phyloP scores from a whole-genome alignment of 2,329 filamentous ascomycete species.

The Colletotrichum noveboracense region DNA sequence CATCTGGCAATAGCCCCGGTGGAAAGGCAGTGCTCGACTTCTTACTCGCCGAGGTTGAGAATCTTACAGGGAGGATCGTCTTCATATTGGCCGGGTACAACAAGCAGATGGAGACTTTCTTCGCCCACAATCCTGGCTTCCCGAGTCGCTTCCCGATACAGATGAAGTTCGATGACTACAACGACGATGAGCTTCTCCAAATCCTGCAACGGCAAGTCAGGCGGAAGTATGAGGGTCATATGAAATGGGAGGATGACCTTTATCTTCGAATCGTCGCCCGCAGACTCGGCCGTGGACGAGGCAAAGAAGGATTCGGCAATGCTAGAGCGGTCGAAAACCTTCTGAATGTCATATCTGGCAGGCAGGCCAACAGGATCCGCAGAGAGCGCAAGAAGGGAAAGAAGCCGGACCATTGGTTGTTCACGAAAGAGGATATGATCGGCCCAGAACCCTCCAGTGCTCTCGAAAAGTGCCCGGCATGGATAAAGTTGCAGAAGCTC shows the following conservation, averaged over 20 bases:
- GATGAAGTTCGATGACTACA: constrained; percentile 74
- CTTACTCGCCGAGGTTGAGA: constrained; percentile 75
- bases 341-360: constrained; percentile 55
- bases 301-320: constrained; percentile 74
- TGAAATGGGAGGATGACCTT: constrained; percentile 67
- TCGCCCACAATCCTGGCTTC: constrained; percentile 75
- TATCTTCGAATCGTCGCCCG: constrained; percentile 68
- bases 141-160: constrained; percentile 70
- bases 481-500: constrained; percentile 61
- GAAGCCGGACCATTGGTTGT: constrained; percentile 59
- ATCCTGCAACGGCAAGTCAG: constrained; percentile 65
- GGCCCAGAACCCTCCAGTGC: constrained; percentile 68
- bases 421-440: constrained; percentile 73
- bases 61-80: constrained; percentile 70
- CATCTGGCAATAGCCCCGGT: constrained; percentile 59
- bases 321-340: constrained; percentile 72
- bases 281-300: constrained; percentile 66
- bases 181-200: constrained; percentile 64
- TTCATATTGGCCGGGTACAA: constrained; percentile 78
- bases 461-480: constrained; percentile 57
- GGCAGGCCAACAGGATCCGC: constrained; percentile 63
- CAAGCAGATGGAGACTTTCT: constrained; percentile 79
- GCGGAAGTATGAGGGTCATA: constrained; percentile 55
- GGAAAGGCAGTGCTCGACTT: constrained; percentile 72
- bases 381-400: constrained; percentile 44